A percentile compares a stretch with the other conserved stretches of the same genome.
Conservation (phyloP, 2,329 filamentous ascomycete species). For the Sarocladium brachiariae region DNA sequence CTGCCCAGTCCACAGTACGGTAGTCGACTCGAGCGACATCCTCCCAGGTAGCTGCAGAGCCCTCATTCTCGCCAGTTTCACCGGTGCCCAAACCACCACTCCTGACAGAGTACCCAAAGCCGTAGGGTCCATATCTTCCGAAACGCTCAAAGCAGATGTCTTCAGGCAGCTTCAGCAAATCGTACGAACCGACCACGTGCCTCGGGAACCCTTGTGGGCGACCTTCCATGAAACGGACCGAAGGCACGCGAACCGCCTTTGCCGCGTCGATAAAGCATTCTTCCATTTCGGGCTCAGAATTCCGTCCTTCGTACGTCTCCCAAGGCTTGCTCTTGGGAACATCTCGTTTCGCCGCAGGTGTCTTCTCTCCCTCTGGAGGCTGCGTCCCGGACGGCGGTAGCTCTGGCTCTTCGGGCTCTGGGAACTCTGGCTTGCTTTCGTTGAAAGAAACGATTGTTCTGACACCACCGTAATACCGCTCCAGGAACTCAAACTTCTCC, state of each 20-base stretch:
- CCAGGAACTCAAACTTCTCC: conserved; percentile 80
- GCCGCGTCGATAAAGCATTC: conserved; percentile 74
- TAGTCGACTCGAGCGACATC: conserved; percentile 68
- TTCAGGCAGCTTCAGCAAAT: conserved; percentile 68
- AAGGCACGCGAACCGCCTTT: conserved; percentile 59
- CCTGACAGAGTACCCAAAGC: conserved; percentile 73
- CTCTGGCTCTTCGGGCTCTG: conserved; percentile 25
- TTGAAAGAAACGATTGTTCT: conserved; percentile 58
- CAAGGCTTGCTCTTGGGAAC: conserved; percentile 18
- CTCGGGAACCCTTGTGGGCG: conserved; percentile 80
- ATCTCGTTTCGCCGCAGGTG: conserved; percentile 16
- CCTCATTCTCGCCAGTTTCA: conserved; percentile 75
- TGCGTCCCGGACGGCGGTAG: conserved; percentile 26
- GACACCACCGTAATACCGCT: conserved; percentile 85
- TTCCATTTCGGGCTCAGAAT: conserved; percentile 42
- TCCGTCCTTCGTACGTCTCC: conserved; percentile 21
- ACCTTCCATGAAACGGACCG: conserved; percentile 67
- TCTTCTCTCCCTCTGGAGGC: conserved; percentile 6
- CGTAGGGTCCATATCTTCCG: conserved; percentile 82
- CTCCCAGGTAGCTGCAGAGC: conserved; percentile 72
- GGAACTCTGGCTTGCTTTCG: conserved; percentile 76
- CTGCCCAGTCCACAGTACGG: conserved; percentile 68
- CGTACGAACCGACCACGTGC: conserved; percentile 79
- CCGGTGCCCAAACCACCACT: conserved; percentile 80
- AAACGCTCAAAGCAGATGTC: conserved; percentile 92